Evolutionary conservation across 164 flowering plant species (phyloP), one percentile per base, ranked within the genome.

Genomic region (Magnolia officinalis): DNA sequence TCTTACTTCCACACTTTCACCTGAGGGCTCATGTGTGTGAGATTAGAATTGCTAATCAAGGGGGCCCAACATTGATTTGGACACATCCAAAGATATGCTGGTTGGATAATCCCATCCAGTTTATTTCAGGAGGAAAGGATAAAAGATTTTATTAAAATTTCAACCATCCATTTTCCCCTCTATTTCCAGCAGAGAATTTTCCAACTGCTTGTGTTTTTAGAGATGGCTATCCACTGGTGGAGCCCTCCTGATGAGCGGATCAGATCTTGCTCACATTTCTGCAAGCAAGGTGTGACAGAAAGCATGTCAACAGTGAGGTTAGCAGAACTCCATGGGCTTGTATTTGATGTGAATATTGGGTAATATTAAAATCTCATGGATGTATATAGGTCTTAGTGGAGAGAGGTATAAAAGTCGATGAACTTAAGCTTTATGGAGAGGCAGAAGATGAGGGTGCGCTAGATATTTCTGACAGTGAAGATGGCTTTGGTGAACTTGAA

Each of bases 341-440:
- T 9, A 4, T n/a, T 2, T 29, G 29, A 8, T 37, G 18, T 63
- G 4, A 49, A n/a, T 74, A 63, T 63, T 18, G 20, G 24, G 29
- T 45, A 37, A 37, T 37, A 37, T 55, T 16, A 55, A 6, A 66
- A 51, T 16, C 59, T 26, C n/a, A 5, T 52, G 9, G 21, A 1
- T 37, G 50, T 74, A 72, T 31, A 72, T 86, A 96, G 99, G 88
- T 89, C 9, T 83, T 96, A 71, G 18, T 88, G 70, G 91, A 89
- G 6, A 89, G 84, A 88, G 99, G 99, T 5, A 82, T 96, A 24
- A 68, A 73, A 21, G 72, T 88, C 55, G 92, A 87, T 78, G 99
- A 94, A 81, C 89, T 96, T 55, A 91, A 86, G 88, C 91, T 94
- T 65, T 96, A 89, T 84, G 96, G 93, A 21, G 89, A 84, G 72